Conservation (phyloP, 805 yeast genomes). For the Dipodascopsis uninucleata region DNA sequence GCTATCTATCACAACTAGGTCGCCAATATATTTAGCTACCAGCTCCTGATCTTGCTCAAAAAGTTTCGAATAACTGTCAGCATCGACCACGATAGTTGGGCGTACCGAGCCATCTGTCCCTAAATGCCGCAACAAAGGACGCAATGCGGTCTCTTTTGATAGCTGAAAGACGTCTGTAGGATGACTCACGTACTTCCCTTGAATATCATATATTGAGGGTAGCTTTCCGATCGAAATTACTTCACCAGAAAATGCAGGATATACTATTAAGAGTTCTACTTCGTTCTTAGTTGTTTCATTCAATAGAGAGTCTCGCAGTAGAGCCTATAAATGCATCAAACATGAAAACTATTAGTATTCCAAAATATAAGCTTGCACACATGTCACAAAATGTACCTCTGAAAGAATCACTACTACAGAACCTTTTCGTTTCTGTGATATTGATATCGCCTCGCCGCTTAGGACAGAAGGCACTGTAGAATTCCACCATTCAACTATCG, state of each 20-base stretch:
- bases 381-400: constrained; percentile 9
- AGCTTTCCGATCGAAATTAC: not conserved
- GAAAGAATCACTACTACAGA: constrained; percentile 17
- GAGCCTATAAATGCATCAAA: not conserved
- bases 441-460: too few species aligned
- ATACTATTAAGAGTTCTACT: constrained; percentile 15
- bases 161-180: constrained; percentile 16
- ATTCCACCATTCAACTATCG: constrained; percentile 10
- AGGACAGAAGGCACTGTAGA: too few species aligned
- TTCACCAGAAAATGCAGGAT: constrained; percentile 9
- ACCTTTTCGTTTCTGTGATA: constrained; percentile 2
- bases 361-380: not conserved
- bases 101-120: constrained; percentile 12
- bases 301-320: constrained; percentile 1
- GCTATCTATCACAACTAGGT: constrained; percentile 11
- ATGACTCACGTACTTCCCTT: constrained; percentile 10
- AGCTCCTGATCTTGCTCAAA: constrained; percentile 11
- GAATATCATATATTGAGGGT: constrained; percentile 11
- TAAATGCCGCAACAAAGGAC: constrained; percentile 22
- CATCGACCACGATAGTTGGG: constrained; percentile 11
- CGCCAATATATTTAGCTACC: constrained; percentile 15
- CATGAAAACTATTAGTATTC: not conserved
- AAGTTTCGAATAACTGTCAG: constrained; percentile 3
- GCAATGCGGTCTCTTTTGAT: constrained; percentile 15
- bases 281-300: constrained; percentile 6